Conservation (phyloP, 352 stramenopile species). For the Phytophthora brassicae region DNA sequence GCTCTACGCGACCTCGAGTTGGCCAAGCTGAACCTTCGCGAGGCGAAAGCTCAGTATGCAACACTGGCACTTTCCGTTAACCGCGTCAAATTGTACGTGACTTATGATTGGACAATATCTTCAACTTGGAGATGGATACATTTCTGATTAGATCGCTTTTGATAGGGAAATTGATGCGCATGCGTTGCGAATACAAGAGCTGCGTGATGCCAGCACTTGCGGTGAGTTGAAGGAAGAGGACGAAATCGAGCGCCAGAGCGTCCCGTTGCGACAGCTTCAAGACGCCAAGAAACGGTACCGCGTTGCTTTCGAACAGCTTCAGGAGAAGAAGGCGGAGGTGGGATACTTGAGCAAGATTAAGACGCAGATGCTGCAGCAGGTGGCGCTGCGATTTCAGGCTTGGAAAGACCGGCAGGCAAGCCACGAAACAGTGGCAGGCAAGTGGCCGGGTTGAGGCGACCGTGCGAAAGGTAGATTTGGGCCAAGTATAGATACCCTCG, state of each 20-base stretch:
- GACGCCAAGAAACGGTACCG: constrained; percentile 64
- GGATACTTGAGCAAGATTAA: constrained; percentile 60
- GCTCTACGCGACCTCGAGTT: constrained; percentile 57
- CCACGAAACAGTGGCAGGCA: constrained; percentile 1
- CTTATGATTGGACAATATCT: constrained; percentile 18
- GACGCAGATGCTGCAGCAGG: constrained; percentile 59
- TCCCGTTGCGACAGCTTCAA: constrained; percentile 50
- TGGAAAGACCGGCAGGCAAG: constrained; percentile 39
- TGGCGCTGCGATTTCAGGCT: constrained; percentile 52
- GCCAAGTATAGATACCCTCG: no score
- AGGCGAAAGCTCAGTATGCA: constrained; percentile 38
- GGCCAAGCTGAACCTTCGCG: constrained; percentile 60
- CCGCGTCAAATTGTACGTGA: constrained; percentile 57
- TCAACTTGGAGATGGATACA: constrained; percentile 19
- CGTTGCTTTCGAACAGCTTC: constrained; percentile 44
- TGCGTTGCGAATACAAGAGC: constrained; percentile 42
- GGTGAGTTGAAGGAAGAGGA: not conserved
- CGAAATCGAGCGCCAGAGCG: constrained; percentile 4
- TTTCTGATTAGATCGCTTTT: constrained; percentile 4
- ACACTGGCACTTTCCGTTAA: constrained; percentile 53
- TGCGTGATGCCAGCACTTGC: constrained; percentile 8
- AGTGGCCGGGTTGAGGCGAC: constrained; percentile 16
- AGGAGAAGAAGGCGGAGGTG: constrained; percentile 58
- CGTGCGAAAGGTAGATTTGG: no score
- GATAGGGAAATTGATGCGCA: constrained; percentile 53